These are phyloP conservation scores for Pythium biforme DNA, from an alignment of 352 stramenopile species.

Conservation along the genomic window DNA sequence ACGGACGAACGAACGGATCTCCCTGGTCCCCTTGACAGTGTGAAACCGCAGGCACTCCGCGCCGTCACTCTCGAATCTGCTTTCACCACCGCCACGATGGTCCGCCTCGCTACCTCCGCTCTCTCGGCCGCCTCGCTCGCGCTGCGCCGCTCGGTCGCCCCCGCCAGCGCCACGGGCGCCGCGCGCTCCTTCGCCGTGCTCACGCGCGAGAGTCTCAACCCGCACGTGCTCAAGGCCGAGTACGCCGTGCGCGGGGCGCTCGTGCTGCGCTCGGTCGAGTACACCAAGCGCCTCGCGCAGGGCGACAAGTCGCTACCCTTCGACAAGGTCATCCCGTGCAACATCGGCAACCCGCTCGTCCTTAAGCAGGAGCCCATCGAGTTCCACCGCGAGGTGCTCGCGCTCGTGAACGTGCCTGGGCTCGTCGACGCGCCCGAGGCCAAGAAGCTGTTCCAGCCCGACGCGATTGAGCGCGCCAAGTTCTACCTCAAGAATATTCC, in stretches of 20 bases:
- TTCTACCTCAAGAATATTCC: conserved; percentile 87
- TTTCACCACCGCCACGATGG: conserved; percentile 1
- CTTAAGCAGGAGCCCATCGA: conserved; percentile 94
- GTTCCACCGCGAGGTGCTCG: conserved; percentile 92
- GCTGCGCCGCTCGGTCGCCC: conserved; percentile 10
- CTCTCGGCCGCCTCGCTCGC: conserved; percentile 5
- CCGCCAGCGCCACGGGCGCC: conserved; percentile 13
- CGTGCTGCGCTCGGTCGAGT: conserved; percentile 78
- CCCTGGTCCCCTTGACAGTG: background rate
- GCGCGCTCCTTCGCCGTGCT: conserved; percentile 65
- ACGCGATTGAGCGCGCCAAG: conserved; percentile 87
- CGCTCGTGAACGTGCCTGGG: conserved; percentile 86
- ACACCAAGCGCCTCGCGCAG: conserved; percentile 59
- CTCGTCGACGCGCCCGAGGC: conserved; percentile 84
- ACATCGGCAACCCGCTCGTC: conserved; percentile 97
- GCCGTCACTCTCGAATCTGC: background rate
- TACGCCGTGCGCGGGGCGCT: conserved; percentile 90
- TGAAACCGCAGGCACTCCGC: too few species aligned
- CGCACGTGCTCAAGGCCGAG: conserved; percentile 71
- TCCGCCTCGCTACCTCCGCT: background rate
- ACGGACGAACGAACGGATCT: background rate
- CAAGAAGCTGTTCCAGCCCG: conserved; percentile 77
- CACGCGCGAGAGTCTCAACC: conserved; percentile 76
- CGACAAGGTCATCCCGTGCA: conserved; percentile 96
- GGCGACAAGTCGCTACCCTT: conserved; percentile 79